Evolutionary conservation across 257 asterid species (phyloP).

Genomic region (Solanum pennellii): DNA sequence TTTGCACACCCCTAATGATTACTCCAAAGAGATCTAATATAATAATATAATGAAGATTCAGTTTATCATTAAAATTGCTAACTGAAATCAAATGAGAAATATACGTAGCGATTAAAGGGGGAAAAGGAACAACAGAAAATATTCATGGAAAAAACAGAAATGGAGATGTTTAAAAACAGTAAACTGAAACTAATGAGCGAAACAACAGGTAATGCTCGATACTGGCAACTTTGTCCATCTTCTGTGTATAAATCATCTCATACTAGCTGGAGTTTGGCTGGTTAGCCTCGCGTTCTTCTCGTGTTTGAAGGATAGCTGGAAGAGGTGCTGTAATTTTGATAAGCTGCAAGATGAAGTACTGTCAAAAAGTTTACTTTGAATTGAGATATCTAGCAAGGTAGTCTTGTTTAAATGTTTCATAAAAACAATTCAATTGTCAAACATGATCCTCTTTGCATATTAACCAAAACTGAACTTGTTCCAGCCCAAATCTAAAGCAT

Average conservation of each 20-base stretch:
- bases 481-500: not conserved
- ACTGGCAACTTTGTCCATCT: not conserved
- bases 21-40: too few relatives aligned
- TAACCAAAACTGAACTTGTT: not conserved
- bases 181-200: not conserved
- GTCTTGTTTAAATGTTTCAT: not conserved
- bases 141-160: not conserved
- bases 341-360: conserved; percentile 28
- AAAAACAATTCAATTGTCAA: not conserved
- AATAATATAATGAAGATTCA: not conserved
- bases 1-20: too few relatives aligned
- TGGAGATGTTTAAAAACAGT: not conserved
- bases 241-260: not conserved
- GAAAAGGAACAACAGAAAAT: not conserved
- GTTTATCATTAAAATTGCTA: not conserved
- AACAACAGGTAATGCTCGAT: not conserved
- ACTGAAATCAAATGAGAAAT: not conserved
- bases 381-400: not conserved
- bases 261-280: not conserved
- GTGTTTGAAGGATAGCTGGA: conserved; percentile 42
- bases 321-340: conserved; percentile 52
- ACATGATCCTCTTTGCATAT: not conserved
- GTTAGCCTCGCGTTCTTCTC: conserved; percentile 15
- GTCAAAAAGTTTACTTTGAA: not conserved
- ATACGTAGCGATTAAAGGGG: not conserved